Base-by-base conservation (phyloP, 495 filamentous ascomycete genomes). In the Friedmanniomyces endolithicus region DNA sequence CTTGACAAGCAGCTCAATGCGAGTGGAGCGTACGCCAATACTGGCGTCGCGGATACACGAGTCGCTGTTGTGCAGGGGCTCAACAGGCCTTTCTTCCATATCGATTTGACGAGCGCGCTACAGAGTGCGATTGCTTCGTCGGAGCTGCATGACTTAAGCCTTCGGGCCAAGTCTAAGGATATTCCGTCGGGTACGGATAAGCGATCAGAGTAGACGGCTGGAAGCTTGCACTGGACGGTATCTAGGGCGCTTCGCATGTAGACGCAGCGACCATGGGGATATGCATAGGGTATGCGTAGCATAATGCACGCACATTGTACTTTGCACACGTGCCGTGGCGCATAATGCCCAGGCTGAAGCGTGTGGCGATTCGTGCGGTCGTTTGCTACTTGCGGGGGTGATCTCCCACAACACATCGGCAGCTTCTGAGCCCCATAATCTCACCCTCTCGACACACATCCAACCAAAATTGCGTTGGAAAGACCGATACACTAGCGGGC, bases 51-150 rank as follows among this genome's bases (percentile, higher is more conserved):
- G 11, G 24, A 22, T 16, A 66, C 61, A 16, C 77, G 70, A 66
- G 68, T 80, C 33, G 87, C 85, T 1, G 73, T 85, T 12, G 84
- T 96, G 35, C 85, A 88, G 58, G 86, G 92, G 41, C 73, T 95
- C 54, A 89, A 92, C 70, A 70, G 87, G 62, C 92, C 92, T 44
- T 78, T 95, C 59, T 97, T 98, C 79, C 94, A 98, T 63, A 80
- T 94, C 53, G 92, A 98, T 66, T 68, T 98, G 25, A 95, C 89
- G 14, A 90, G 85, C 63, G 92, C 92, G 23, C 65, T 97, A 63
- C 85, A 94, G 68, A 90, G 87, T 67, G 90, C 88, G 16, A 78
- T 97, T 59, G 78, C 82, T 29, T 95, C 90, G 61, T 80, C 82
- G 8, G 75, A 84, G 72, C 72, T 70, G 35, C 69, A 74, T 34